These are phyloP conservation scores for Rhodotorula sp. DNA, from an alignment of 1,284 basidiomycete genomes.

Conservation along the genomic window DNA sequence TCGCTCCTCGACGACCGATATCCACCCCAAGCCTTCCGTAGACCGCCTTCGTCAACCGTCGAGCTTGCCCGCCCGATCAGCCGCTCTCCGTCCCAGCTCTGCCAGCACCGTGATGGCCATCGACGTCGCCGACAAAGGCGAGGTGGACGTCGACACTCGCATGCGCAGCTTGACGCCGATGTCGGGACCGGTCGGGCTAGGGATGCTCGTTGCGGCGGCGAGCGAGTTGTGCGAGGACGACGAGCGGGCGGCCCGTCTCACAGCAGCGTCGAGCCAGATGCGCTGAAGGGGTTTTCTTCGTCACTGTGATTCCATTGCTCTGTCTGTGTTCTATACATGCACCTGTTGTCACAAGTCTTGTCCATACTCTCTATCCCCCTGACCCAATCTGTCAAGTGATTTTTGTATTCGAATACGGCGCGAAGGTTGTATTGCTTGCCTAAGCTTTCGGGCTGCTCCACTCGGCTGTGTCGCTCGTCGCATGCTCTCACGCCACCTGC, in stretches of 20 bases:
- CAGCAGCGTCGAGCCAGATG: neutral
- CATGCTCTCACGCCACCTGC: neutral
- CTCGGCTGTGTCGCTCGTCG: neutral
- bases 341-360: neutral
- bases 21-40: neutral
- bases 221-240: neutral
- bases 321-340: neutral
- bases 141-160: neutral
- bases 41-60: neutral
- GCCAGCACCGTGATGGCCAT: too few species aligned
- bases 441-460: neutral
- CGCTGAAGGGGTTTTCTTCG: neutral
- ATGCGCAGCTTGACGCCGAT: neutral
- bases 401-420: too few species aligned
- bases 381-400: neutral
- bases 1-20: constrained; percentile 14
- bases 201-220: constrained; percentile 26
- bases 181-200: constrained; percentile 11
- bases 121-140: neutral
- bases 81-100: neutral
- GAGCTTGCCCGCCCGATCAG: too few species aligned
- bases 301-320: neutral
- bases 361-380: neutral
- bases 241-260: neutral
- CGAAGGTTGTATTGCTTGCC: neutral